Base-by-base conservation (phyloP, 2,329 filamentous ascomycete species). In the Penicillium expansum region DNA sequence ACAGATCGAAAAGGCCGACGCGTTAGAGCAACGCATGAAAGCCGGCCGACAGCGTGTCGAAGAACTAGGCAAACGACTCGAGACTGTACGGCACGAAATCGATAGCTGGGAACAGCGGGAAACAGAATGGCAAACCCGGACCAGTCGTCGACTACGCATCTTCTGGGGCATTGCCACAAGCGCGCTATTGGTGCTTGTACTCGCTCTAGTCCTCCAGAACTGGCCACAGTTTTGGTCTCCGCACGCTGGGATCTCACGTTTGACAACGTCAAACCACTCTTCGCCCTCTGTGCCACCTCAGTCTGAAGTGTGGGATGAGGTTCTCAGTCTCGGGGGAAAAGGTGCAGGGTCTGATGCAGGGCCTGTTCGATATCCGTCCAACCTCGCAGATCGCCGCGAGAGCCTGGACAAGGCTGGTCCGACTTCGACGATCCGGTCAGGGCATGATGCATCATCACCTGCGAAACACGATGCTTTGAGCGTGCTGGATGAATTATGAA, bases 101-200 rank as follows among this genome's bases (percentile, higher is more conserved):
- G 70, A 76, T 53, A 66, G 64, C 35, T 79, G 76, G 75, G 77
- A 79, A 55, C 66, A 67, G 48, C 67, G 70, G 53, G 77, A 80
- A 55, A 64, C 63, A 11, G 74, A 79, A 52, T 77, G 72, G 71
- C 75, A 77, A 66, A 69, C 65, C 32, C 69, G 71, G 22, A 67
- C 75, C 7, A 72, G 67, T 41, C 69, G 74, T 49, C 65, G 76
- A 42, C 61, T 77, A 39, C 72, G 74, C 20, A 70, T 78, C 22
- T 67, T 76, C 56, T 77, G 73, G 74, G 65, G 63, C 0, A 60
- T 69, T 24, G 56, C 73, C 20, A 60, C 57, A 13, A 62, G 63
- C 7, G 62, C 63, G 6, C 48, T 71, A 18, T 41, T 74, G 29
- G 55, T 74, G 32, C 32, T 73, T 8, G 44, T 74, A 14, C 48